Evolutionary conservation across 352 stramenopile genomes (phyloP).

Genomic region (Globisporangium mamillatum): DNA sequence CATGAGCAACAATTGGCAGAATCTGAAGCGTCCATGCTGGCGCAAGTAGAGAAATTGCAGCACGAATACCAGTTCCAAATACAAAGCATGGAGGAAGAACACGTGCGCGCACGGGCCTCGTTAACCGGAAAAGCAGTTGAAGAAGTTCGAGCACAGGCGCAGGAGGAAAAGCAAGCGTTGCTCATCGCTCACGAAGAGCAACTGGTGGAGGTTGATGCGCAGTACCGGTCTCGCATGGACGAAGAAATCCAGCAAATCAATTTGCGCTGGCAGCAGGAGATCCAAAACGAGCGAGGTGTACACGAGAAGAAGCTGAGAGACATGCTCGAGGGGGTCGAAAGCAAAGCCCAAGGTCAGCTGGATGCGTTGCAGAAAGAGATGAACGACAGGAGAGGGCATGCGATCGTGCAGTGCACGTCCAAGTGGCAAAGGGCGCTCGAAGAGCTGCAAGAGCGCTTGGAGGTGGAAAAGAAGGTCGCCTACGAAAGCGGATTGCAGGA

Average conservation of each 20-base stretch:
- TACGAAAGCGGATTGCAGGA: slow-evolving; percentile 68
- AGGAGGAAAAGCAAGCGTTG: neutral
- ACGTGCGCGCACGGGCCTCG: neutral
- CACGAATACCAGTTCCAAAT: neutral
- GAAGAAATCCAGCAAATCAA: slow-evolving; percentile 23
- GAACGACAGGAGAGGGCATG: slow-evolving; percentile 53
- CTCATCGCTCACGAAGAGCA: neutral
- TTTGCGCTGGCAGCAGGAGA: slow-evolving; percentile 35
- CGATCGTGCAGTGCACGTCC: slow-evolving; percentile 57
- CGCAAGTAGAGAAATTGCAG: neutral
- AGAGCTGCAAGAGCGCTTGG: slow-evolving; percentile 59
- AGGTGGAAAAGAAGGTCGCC: slow-evolving; percentile 53
- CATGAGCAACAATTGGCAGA: slow-evolving; percentile 9
- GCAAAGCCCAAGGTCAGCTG: slow-evolving; percentile 32
- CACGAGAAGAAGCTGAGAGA: slow-evolving; percentile 37
- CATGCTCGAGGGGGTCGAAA: slow-evolving; percentile 30
- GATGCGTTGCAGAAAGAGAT: slow-evolving; percentile 55
- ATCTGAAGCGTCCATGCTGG: neutral
- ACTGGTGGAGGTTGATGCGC: slow-evolving; percentile 2
- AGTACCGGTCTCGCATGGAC: slow-evolving; percentile 29
- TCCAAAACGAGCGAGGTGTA: slow-evolving; percentile 22
- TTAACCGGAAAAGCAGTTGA: neutral
- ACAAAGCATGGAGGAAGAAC: neutral
- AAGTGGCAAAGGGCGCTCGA: slow-evolving; percentile 74
- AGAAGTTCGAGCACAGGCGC: neutral